Conservation (phyloP, 805 yeast species). For the Zygoascus ofunaensis region DNA sequence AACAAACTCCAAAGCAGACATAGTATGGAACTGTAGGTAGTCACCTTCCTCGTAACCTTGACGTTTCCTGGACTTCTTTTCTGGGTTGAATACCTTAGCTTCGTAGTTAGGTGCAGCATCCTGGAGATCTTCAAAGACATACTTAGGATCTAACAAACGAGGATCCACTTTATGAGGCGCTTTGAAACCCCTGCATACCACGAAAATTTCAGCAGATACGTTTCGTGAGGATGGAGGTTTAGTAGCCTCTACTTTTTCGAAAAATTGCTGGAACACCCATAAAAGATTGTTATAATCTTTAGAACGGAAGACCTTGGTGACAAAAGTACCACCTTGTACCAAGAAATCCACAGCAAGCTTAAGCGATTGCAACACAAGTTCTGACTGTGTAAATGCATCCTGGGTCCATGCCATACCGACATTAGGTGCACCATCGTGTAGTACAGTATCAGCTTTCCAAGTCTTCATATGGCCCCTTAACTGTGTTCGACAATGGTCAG, state of each 20-base stretch:
- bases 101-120: conserved; percentile 55
- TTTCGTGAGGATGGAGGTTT: conserved; percentile 98
- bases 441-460: conserved; percentile 96
- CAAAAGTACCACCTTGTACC: conserved; percentile 86
- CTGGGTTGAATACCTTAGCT: conserved; percentile 91
- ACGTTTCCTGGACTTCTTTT: conserved; percentile 79
- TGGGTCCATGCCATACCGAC: conserved; percentile 99
- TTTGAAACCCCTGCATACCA: conserved; percentile 90
- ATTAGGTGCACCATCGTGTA: conserved; percentile 99
- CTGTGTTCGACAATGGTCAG: conserved; percentile 93
- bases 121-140: conserved; percentile 86
- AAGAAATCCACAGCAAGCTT: conserved; percentile 91
- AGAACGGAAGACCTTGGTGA: conserved; percentile 96
- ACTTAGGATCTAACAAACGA: conserved; percentile 78
- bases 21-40: conserved; percentile 56
- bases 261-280: conserved; percentile 96
- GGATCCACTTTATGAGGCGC: conserved; percentile 96
- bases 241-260: conserved; percentile 96
- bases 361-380: conserved; percentile 85
- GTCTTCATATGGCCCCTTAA: conserved; percentile 94
- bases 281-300: conserved; percentile 93
- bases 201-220: conserved; percentile 98
- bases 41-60: conserved; percentile 97
- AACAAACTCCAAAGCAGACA: conserved; percentile 73
- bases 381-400: conserved; percentile 98